Conservation (phyloP, 306 rosid species). For the Vigna nakashimae region DNA sequence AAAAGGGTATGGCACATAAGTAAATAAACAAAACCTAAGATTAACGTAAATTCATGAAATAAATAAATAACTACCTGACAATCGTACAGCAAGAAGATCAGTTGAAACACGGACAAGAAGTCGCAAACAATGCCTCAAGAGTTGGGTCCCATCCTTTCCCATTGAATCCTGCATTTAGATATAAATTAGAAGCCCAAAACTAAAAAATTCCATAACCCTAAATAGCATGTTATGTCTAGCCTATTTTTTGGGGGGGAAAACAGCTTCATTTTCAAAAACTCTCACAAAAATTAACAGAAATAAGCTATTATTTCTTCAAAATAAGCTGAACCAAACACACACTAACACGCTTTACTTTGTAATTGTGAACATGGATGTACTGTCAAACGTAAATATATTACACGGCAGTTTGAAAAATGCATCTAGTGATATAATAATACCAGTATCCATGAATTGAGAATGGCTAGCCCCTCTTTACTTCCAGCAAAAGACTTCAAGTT, state of each 20-base stretch:
- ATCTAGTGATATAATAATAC: slow-evolving; percentile 51
- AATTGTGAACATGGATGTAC: slow-evolving; percentile 35
- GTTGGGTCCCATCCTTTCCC: slow-evolving; percentile 99
- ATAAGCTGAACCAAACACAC: not conserved
- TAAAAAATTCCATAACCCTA: slow-evolving; percentile 36
- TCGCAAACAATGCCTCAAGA: slow-evolving; percentile 97
- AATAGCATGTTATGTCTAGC: not conserved
- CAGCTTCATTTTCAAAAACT: not conserved
- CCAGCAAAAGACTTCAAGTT: slow-evolving; percentile 93
- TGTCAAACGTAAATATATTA: not conserved
- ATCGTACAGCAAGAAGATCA: slow-evolving; percentile 88
- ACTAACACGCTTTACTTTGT: slow-evolving; percentile 8
- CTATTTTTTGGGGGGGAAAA: not conserved
- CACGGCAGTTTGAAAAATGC: slow-evolving; percentile 29
- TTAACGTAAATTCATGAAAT: not conserved
- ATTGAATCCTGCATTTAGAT: slow-evolving; percentile 76
- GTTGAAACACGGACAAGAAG: slow-evolving; percentile 96
- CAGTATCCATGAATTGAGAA: slow-evolving; percentile 96
- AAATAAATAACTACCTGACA: slow-evolving; percentile 68
- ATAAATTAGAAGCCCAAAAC: slow-evolving; percentile 41
- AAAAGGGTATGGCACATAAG: slow-evolving; percentile 3
- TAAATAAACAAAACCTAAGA: not conserved
- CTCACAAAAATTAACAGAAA: not conserved
- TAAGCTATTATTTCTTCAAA: not conserved
- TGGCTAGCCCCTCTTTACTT: slow-evolving; percentile 85